Base-by-base conservation (phyloP, 345 rosid species). In the Salix arbutifolia region DNA sequence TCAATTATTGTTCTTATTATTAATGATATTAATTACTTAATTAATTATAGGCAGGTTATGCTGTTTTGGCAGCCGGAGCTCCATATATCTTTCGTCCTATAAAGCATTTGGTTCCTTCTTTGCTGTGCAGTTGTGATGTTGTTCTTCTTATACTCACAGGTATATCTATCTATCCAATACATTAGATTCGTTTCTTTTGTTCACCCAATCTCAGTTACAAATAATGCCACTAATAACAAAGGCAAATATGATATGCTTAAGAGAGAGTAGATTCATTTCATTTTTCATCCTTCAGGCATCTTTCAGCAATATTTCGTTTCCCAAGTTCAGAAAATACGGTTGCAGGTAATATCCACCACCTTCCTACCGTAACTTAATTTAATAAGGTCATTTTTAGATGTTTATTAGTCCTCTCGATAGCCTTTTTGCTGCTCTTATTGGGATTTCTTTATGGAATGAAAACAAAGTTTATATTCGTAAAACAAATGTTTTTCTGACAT, bases 261-360 rank as follows among this genome's bases (percentile, higher is more conserved):
- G 44, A 40, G 44, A 40, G 50, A 46, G 50, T 46, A 46, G 18
- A 46, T 46, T 46, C n/a, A 35, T 56, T 61, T 65, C 7, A 30
- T 67, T 33, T 70, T 12, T 7, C 42, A 12, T 77, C 30, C 82
- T 83, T 40, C 91, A 94, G 97, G 97, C 64, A 81, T 90, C 68
- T 90, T 92, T 78, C 97, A 92, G 68, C 98, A 94, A 70, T 94
- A 92, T 80, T 85, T 92, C 61, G 98, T 94, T 79, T 87, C 85
- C 80, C 97, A 94, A 86, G 98, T 94, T 80, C 94, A 89, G 82
- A 92, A 92, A 86, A 91, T 94, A 81, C 92, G 97, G 21, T 84
- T 94, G 50, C 97, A 94, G 92, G 98, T 94, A 82, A 74, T 30
- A 4, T 61, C 61, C 62, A 19, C 52, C n/a, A 23, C 62, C 52